Evolutionary conservation across 1,139 yeast genomes (phyloP).

Genomic region (Zygotorulaspora mrakii): DNA sequence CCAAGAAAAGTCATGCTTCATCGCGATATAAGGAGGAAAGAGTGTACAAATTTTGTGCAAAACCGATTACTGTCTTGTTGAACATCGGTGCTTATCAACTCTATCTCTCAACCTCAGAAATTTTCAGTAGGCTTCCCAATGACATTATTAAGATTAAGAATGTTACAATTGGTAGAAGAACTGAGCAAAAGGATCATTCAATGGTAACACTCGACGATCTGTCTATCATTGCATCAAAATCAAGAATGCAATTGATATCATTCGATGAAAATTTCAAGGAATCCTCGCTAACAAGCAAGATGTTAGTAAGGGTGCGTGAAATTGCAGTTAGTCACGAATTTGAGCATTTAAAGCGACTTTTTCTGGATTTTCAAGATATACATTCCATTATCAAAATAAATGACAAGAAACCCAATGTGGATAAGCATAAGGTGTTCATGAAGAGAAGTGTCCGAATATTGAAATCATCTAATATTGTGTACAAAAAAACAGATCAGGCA

Average conservation of each 20-base stretch:
- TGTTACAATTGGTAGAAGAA: slow-evolving; percentile 2
- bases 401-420: slow-evolving; percentile 3
- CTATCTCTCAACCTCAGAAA: slow-evolving; percentile 4
- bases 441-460: slow-evolving; percentile 29
- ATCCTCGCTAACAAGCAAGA: slow-evolving; percentile 12
- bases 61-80: slow-evolving; percentile 6
- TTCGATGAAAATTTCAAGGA: slow-evolving; percentile 16
- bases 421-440: slow-evolving; percentile 11
- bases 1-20: background rate
- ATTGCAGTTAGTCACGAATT: slow-evolving; percentile 19
- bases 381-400: slow-evolving; percentile 1
- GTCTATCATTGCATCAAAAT: slow-evolving; percentile 6
- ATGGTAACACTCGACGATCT: slow-evolving; percentile 8
- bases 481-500: slow-evolving; percentile 30
- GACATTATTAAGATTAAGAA: slow-evolving; percentile 10
- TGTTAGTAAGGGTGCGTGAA: slow-evolving; percentile 16
- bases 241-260: slow-evolving; percentile 12
- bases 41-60: slow-evolving; percentile 2
- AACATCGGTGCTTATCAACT: slow-evolving; percentile 5
- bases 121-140: slow-evolving; percentile 6
- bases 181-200: background rate
- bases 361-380: slow-evolving; percentile 8
- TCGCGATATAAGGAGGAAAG: slow-evolving; percentile 2
- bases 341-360: slow-evolving; percentile 10
- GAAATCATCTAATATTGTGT: slow-evolving; percentile 28